Conservation (phyloP, 2,329 filamentous ascomycete species). For the Neonectria neomacrospora region DNA sequence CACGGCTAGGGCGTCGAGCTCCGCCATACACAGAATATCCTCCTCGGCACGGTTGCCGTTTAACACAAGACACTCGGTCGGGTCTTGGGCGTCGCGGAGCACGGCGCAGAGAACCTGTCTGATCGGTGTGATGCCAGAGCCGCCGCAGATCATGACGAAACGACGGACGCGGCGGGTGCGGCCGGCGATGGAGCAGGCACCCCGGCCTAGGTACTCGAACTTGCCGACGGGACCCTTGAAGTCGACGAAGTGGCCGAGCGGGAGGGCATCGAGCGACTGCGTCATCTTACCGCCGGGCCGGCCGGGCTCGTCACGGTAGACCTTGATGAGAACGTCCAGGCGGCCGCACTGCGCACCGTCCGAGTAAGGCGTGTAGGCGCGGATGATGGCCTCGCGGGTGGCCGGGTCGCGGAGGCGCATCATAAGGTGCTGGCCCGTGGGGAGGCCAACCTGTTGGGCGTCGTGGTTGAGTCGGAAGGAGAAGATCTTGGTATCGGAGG, state of each 20-base stretch:
- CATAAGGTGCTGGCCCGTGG: slow-evolving; percentile 88
- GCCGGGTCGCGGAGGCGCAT: slow-evolving; percentile 80
- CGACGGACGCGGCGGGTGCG: slow-evolving; percentile 66
- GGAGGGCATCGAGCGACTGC: slow-evolving; percentile 77
- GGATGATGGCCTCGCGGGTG: slow-evolving; percentile 78
- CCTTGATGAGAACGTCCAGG: slow-evolving; percentile 82
- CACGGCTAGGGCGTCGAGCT: slow-evolving; percentile 73
- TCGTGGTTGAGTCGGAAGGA: slow-evolving; percentile 80
- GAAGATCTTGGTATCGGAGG: slow-evolving; percentile 83
- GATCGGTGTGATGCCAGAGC: slow-evolving; percentile 92
- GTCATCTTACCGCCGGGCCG: slow-evolving; percentile 82
- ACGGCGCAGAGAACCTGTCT: slow-evolving; percentile 84
- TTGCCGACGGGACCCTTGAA: slow-evolving; percentile 91
- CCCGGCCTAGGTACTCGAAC: slow-evolving; percentile 80
- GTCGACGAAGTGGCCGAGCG: slow-evolving; percentile 78
- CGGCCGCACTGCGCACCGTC: slow-evolving; percentile 68
- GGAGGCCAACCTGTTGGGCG: slow-evolving; percentile 77
- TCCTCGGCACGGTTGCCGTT: slow-evolving; percentile 81
- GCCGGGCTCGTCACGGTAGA: slow-evolving; percentile 74
- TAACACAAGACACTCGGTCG: slow-evolving; percentile 76
- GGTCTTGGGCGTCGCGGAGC: slow-evolving; percentile 64
- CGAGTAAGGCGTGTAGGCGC: slow-evolving; percentile 88
- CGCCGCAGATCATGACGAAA: slow-evolving; percentile 89
- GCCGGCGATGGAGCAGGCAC: slow-evolving; percentile 70
- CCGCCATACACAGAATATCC: slow-evolving; percentile 83